Evolutionary conservation across 176 grass and related monocot species (phyloP), one percentile per base, ranked within the genome.

Genomic region (Raddia distichophylla): DNA sequence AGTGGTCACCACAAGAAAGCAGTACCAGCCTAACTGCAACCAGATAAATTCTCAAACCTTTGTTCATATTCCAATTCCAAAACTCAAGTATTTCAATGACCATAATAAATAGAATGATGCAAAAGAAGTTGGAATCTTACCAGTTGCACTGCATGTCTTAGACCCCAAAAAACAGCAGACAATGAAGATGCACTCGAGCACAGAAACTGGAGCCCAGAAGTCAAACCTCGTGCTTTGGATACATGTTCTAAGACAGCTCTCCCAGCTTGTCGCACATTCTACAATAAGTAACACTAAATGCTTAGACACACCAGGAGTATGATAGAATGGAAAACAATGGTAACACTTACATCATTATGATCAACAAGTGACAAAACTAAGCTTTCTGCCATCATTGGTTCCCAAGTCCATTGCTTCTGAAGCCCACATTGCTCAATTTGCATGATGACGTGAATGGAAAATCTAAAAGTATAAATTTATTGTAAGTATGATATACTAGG

Each of bases 331-430:
- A 91, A 88, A 10, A 84, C 12, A 75, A 69, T 56, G 53, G 48
- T 32, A 83, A 59, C 88, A 81, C 42, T 83, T 78, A 95, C 92
- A 88, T 98, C 95, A 84, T 98, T 87, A 86, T 86, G 80, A 67
- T 95, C 92, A 84, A 95, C 80, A 76, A 98, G 89, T 34, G 80
- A 56, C 60, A 98, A 88, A 80, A 98, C 83, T 88, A 98, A 93
- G 82, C 95, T 93, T 82, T 98, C 95, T 61, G 88, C 81, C 95
- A 98, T 98, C 83, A 82, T 89, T 61, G 92, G 86, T 79, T 89
- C 86, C 95, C 95, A 98, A 65, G 60, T 84, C 95, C 95, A 98
- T 80, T 95, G 95, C 82, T 89, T 98, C 69, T 93, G 92, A 83
- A 98, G 90, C 64, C 86, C 90, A 22, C 52, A 35, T 78, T 82